Base-by-base conservation (phyloP, 23 red algal species). In the Agarophyton chilense region DNA sequence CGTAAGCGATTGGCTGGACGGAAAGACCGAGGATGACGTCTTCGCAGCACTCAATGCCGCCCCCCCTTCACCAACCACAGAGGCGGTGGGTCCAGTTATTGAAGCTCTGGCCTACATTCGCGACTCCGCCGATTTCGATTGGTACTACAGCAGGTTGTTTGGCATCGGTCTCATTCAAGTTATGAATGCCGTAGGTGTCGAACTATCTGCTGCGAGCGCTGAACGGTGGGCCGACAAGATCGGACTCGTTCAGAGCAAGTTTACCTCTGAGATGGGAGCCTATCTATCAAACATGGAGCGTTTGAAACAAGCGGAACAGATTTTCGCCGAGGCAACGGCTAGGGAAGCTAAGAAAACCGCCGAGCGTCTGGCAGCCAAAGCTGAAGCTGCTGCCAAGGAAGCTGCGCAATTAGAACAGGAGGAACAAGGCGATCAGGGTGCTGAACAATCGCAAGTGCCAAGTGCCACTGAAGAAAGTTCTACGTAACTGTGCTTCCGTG, bases 271-370 rank as follows among this genome's bases (percentile, higher is more conserved):
- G 44, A 82, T 95, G 78, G 92, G 64, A 21, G 68, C 40, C 70
- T 97, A 97, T 57, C 82, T 84, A 21, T 60, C 65, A 17, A 79
- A 61, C 39, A 34, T 93, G 89, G 95, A 97, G 85, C 66, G 81
- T 41, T 57, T 97, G 35, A 93, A 93, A 42, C 72, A 78, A 68
- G 95, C 95, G 11, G 95, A 97, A 86, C 95, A 97, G 74, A 75
- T 97, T 52, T 97, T 93, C 77, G 95, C 95, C 0, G 95, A 97
- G 81, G 56, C 92, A 44, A 79, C 75, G 6, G 95, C 95, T 11
- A 50, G 95, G 57, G 90, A 97, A 54, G 86, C 80, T 18, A 93
- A 87, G 40, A 93, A 93, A 78, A 83, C 87, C 36, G 95, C 95
- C 25, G 95, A 97, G 64, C 83, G 85, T 65, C 70, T 97, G 78